Evolutionary conservation across 1,139 yeast genomes (phyloP), one percentile per base, ranked within the genome.

Genomic region (Zygosaccharomyces pseudobailii): DNA sequence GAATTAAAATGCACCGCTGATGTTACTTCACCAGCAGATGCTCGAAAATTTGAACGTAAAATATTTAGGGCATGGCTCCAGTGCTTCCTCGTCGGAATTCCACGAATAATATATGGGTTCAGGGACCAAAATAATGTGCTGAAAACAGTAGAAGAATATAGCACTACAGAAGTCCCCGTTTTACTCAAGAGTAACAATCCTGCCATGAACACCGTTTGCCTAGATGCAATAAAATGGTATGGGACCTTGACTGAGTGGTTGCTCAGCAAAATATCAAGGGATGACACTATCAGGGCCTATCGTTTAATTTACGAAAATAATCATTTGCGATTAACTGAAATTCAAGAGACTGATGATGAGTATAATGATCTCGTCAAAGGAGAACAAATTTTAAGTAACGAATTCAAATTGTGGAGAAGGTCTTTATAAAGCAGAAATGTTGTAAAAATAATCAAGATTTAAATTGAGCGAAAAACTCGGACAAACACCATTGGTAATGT

Each of bases 41-140:
- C 65, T 1, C 59, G 56, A 30, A 57, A 53, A 37, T 89, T 90
- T 61, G 96, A 90, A 62, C 77, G 67, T 65, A 89, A 82, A 63
- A 67, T 90, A 38, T 79, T 84, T 64, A 79, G 74, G 52, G 76
- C 94, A 0, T 94, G 99, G 99, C 89, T 96, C 3, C 97, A 90
- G 69, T 84, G 95, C 53, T 94, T 90, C 65, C 70, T 94, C 36
- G 74, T 88, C 45, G 98, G 98, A 3, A 76, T 90, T 17, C 82
- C 84, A 8, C 79, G 78, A 51, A 75, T 92, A 3, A 78, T 87
- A 1, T 87, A 87, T 62, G 99, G 97, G 0, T 92, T 86, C 67
- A 75, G 97, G 53, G 95, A 89, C 62, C 85, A 85, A 25, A 70
- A 77, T 36, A 75, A 86, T 43, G 66, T 75, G 24, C 69, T 94